A percentile compares a stretch with the other conserved stretches of the same genome.
Conservation (phyloP, 768 basidiomycete genomes). For the Russula dissimulans region DNA sequence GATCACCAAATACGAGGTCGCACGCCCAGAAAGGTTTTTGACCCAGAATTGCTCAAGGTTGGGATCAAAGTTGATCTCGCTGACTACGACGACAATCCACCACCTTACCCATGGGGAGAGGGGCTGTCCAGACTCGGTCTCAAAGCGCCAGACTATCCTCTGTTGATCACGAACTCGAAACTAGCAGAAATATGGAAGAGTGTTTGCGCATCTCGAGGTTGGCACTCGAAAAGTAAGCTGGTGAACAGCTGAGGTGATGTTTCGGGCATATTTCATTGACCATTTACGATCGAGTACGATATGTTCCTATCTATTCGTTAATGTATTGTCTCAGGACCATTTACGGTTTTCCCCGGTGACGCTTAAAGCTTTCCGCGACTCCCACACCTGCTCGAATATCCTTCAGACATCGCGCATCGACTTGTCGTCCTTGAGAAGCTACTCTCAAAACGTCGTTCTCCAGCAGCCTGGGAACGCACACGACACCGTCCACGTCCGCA, state of each 20-base stretch:
- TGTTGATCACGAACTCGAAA: constrained; percentile 5
- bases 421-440: constrained; percentile 47
- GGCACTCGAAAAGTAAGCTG: background rate
- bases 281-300: background rate
- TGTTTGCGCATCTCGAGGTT: constrained; percentile 8
- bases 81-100: constrained; percentile 5
- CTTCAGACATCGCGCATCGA: constrained; percentile 62
- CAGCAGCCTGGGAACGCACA: constrained; percentile 57
- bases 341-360: constrained; percentile 48
- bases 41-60: constrained; percentile 2
- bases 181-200: constrained; percentile 12
- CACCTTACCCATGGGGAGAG: background rate
- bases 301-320: constrained; percentile 1
- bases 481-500: constrained; percentile 86
- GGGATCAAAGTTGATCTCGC: constrained; percentile 5
- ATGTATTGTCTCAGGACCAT: constrained; percentile 25
- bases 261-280: background rate
- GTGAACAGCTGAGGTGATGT: background rate
- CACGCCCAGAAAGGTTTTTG: background rate
- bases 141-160: background rate
- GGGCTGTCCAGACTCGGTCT: background rate
- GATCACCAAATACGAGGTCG: background rate
- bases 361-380: constrained; percentile 68
- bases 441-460: constrained; percentile 46
- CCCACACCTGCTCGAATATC: constrained; percentile 72